A percentile compares a stretch with the other conserved stretches of the same genome.
Evolutionary conservation across 208 protist genomes (phyloP).

Genomic region (Crithidia brevicula): DNA sequence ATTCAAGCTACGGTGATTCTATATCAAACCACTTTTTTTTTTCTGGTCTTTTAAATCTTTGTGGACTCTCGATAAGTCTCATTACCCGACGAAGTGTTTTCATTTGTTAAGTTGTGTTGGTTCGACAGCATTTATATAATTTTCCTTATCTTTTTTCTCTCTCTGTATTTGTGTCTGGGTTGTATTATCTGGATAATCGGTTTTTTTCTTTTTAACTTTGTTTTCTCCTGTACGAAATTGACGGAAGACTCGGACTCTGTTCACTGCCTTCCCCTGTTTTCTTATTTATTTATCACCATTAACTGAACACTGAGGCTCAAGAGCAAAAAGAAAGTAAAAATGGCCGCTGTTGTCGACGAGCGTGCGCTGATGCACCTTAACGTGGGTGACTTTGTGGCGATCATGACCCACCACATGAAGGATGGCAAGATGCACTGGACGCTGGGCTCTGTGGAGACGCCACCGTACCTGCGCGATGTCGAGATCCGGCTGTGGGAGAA

Average conservation of each 20-base stretch:
- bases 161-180: background rate
- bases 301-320: too few relatives aligned
- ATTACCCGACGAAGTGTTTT: too few relatives aligned
- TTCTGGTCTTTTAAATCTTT: too few relatives aligned
- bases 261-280: slow-evolving; percentile 6
- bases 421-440: slow-evolving; percentile 76
- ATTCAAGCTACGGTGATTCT: too few relatives aligned
- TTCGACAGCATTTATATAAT: slow-evolving; percentile 1
- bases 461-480: slow-evolving; percentile 71
- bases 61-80: too few relatives aligned
- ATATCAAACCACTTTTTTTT: too few relatives aligned
- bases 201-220: background rate
- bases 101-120: too few relatives aligned
- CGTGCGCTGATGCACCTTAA: slow-evolving; percentile 50
- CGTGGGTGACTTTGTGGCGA: slow-evolving; percentile 77
- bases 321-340: background rate
- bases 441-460: slow-evolving; percentile 71
- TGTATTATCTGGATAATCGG: slow-evolving; percentile 3
- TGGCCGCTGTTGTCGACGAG: slow-evolving; percentile 32
- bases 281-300: slow-evolving; percentile 9
- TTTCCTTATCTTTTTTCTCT: slow-evolving; percentile 25
- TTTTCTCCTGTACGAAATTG: slow-evolving; percentile 12
- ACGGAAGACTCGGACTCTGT: background rate
- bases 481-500: slow-evolving; percentile 79
- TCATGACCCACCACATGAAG: slow-evolving; percentile 62